Percentiles rank a stretch among this genome's conserved stretches.
These are phyloP conservation scores for Arachis monticola DNA, from an alignment of 331 rosid species.

Conservation along the genomic window DNA sequence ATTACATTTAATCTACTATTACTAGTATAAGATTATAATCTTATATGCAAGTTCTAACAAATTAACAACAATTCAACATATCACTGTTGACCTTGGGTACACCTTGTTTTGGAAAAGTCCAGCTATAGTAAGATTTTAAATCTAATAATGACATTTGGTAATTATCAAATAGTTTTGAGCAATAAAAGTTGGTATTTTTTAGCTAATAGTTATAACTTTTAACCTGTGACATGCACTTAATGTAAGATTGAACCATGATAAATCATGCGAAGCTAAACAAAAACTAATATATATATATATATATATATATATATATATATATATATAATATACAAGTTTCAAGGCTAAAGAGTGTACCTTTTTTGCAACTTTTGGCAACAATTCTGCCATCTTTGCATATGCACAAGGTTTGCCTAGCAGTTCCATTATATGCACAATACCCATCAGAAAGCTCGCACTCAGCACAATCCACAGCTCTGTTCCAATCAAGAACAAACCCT, in stretches of 20 bases:
- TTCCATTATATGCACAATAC: slow-evolving; percentile 18
- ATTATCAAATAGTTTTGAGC: too few relatives aligned
- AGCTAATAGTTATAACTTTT: too few relatives aligned
- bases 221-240: too few relatives aligned
- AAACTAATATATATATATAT: neutral
- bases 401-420: slow-evolving; percentile 23
- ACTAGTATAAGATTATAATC: neutral
- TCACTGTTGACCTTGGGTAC: too few relatives aligned
- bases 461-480: slow-evolving; percentile 17
- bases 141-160: too few relatives aligned
- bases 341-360: slow-evolving; percentile 34
- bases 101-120: too few relatives aligned
- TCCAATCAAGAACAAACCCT: slow-evolving; percentile 53
- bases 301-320: too few relatives aligned
- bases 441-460: slow-evolving; percentile 44
- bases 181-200: too few relatives aligned
- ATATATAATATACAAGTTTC: too few relatives aligned
- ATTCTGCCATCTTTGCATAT: slow-evolving; percentile 41
- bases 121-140: too few relatives aligned
- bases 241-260: neutral
- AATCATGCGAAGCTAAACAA: neutral
- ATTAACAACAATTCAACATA: neutral
- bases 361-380: slow-evolving; percentile 34
- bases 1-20: neutral
- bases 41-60: neutral